Base-by-base conservation (phyloP, 371 early-diverging fungal genomes). In the Apophysomyces trapeziformis region DNA sequence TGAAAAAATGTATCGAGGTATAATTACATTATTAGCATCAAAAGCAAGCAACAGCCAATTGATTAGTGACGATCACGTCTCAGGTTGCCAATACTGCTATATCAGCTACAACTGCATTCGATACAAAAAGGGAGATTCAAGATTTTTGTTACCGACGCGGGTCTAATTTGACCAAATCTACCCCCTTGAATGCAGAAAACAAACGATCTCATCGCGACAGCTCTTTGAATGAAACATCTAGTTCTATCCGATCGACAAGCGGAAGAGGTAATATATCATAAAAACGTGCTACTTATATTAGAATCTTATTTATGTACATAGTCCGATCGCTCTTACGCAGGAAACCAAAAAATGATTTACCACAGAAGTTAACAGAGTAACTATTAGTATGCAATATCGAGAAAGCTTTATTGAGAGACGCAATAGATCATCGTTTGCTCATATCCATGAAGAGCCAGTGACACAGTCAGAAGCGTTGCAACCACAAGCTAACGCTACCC, bases 11-110 rank as follows among this genome's bases (percentile, higher is more conserved):
- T 13, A 68, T 65, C 21, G 68, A 70, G 46, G 73, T 69, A 26
- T 26, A 26, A 26, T 26, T 2, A 26, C 2, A 26, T 26, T 26
- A 26, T 2, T 2, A 26, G 32, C 32, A 26, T 26, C 32, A 26
- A 3, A 26, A 26, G 32, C 2, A 26, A 26, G 32, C 32, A 26
- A 26, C 2, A 26, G 3, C 0, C 3, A 26, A 26, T 26, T 26
- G 3, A 26, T 26, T 26, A 2, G 2, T 26, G 32, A 26, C 32
- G 32, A 26, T 26, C 32, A 41, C 61, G 11, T 37, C 35, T 11
- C 58, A 72, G 72, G 63, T 73, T 65, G 73, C 69, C 26, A 67
- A 64, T 64, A 18, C 56, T n/a, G 61, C 67, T n/a, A 57, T 67
- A 50, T 70, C 71, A 12, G 64, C 66, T 18, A 63, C 68, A 6